Percentiles rank a stretch among this genome's conserved stretches.
phyloP scores from a whole-genome alignment of 75 land plant genomes.

The Selaginella tamariscina region DNA sequence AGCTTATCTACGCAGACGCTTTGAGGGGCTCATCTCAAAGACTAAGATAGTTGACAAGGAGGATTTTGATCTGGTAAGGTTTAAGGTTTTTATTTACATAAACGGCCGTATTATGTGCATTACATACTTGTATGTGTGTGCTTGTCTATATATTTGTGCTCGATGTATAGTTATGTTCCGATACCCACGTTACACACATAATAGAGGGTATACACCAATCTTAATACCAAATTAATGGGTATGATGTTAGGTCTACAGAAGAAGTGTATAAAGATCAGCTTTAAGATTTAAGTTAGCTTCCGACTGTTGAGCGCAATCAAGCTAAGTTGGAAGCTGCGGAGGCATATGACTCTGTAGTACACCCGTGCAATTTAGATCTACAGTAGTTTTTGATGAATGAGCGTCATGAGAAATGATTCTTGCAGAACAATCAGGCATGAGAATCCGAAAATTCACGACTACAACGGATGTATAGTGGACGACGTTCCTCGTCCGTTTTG shows the following conservation, averaged over 20 bases:
- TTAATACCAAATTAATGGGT: no score
- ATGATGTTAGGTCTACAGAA: conserved; percentile 63
- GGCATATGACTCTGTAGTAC: conserved; percentile 65
- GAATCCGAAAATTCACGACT: conserved; percentile 44
- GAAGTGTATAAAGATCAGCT: conserved; percentile 59
- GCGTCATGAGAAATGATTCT: background rate
- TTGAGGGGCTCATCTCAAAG: conserved; percentile 56
- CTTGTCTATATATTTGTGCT: no score
- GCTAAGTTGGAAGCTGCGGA: conserved; percentile 66
- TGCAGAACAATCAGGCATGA: conserved; percentile 36
- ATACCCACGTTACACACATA: background rate
- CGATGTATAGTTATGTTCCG: background rate
- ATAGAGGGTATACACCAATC: conserved; percentile 91
- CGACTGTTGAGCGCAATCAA: conserved; percentile 67
- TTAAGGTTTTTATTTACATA: background rate
- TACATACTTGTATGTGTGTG: no score
- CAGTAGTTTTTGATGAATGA: conserved; percentile 13
- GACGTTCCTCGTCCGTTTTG: conserved; percentile 97
- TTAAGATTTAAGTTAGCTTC: conserved; percentile 81
- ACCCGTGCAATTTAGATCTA: conserved; percentile 28
- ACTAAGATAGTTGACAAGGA: conserved; percentile 75
- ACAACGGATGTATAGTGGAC: conserved; percentile 61
- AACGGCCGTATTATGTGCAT: no score
- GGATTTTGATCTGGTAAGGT: conserved; percentile 67
- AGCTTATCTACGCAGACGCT: conserved; percentile 65